Conservation (phyloP, 306 rosid genomes). For the Carpinus fangiana region DNA sequence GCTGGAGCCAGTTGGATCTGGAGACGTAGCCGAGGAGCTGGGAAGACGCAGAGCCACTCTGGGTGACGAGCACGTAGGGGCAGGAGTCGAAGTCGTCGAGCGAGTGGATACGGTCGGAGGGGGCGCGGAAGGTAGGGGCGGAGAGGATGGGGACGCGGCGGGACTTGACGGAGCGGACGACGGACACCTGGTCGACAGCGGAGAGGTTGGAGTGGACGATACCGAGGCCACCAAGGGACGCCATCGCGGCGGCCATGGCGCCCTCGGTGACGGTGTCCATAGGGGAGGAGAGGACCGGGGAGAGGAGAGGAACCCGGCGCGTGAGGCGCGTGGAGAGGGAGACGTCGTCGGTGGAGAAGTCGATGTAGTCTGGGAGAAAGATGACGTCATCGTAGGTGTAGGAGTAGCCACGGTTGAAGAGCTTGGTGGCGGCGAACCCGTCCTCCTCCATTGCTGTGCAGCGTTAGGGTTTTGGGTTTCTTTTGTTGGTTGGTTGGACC, state of each 20-base stretch:
- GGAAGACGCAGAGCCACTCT: conserved; percentile 42
- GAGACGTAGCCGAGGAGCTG: conserved; percentile 66
- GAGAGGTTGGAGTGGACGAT: conserved; percentile 62
- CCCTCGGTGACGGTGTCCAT: conserved; percentile 91
- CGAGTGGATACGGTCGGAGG: conserved; percentile 40
- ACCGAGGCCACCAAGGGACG: conserved; percentile 75
- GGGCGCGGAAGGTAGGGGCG: conserved; percentile 48
- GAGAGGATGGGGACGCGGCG: conserved; percentile 76
- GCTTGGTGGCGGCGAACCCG: conserved; percentile 72
- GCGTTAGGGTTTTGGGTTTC: conserved; percentile 9
- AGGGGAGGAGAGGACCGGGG: conserved; percentile 91
- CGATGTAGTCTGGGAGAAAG: conserved; percentile 90
- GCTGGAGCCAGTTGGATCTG: conserved; percentile 41
- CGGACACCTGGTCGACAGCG: conserved; percentile 51
- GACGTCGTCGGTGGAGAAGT: conserved; percentile 77
- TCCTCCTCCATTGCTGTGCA: conserved; percentile 42
- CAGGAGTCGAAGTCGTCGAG: conserved; percentile 44
- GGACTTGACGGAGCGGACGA: conserved; percentile 61
- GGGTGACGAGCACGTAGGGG: conserved; percentile 63
- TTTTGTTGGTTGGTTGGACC: background rate
- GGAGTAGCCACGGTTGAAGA: conserved; percentile 81
- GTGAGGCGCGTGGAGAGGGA: conserved; percentile 52
- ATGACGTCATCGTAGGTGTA: conserved; percentile 91
- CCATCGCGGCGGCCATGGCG: conserved; percentile 77
- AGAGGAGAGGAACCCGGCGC: conserved; percentile 55